Evolutionary conservation across 2,329 filamentous ascomycete genomes (phyloP), one percentile per base, ranked within the genome.

Genomic region (Conoideocrella luteorostrata): DNA sequence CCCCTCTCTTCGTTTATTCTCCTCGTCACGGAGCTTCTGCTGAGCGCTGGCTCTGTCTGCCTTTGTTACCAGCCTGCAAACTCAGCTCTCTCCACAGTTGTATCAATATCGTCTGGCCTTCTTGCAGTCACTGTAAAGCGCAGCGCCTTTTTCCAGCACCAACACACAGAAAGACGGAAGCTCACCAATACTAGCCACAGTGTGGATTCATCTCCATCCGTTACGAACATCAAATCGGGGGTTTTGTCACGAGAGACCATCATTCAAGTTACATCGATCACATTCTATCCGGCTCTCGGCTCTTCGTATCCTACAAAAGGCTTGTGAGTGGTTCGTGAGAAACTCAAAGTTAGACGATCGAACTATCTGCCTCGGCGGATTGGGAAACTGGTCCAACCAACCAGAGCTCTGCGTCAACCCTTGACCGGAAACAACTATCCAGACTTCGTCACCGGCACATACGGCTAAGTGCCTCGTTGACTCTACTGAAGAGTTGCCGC

Each of bases 311-410:
- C 18, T 15, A 22, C 11, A 7, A 15, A 23, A n/a, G 20, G 18
- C 39, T 41, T 20, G 3, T 24, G 37, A 39, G 24, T 32, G 38
- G 28, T 32, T 40, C 28, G n/a, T 22, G 12, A 13, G 26, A 13
- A 21, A 23, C 13, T 30, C 4, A 26, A 24, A 12, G 39, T n/a
- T n/a, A n/a, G n/a, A n/a, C 39, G 39, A 41, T 26, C 21, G 13
- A 34, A 20, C 28, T 17, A 35, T 28, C 30, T 28, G n/a, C 26
- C n/a, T 36, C 39, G 20, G 13, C 17, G 28, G 20, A 21, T 43
- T 37, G 3, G 32, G 15, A 37, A 43, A 37, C 32, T 15, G 20
- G 28, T 33, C 41, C 26, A 22, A 18, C 41, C 41, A 44, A 34
- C 41, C 41, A 39, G 35, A 30, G 20, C 22, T 24, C 22, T 22